Evolutionary conservation across 805 yeast genomes (phyloP), one percentile per base, ranked within the genome.

Genomic region (Debaryomyces maramus): DNA sequence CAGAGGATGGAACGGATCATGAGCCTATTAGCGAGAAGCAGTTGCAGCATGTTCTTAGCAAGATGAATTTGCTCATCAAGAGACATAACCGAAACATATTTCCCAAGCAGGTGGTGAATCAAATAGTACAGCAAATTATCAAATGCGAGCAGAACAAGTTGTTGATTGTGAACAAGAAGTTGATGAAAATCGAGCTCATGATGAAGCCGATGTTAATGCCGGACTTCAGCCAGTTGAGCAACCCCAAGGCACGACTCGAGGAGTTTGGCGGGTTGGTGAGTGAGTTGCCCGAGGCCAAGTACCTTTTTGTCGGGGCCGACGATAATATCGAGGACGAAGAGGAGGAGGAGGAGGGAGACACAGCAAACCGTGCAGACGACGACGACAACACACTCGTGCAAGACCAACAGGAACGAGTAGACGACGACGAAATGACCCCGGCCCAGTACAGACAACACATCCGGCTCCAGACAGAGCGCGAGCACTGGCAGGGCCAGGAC

Each of bases 91-190:
- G 57, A 16, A 51, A 46, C 35, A 38, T 50, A 29, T 66, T 60
- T 51, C 44, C 51, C 19, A 41, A 52, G 22, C 69, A 67, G 41
- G 56, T 62, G n/a, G 51, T 58, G 4, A 57, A 59, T 40, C 72
- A 65, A 38, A 59, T 69, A 1, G 60, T 59, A 15, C 69, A 60
- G 43, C 73, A 69, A 43, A 49, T 68, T 11, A 27, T 60, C 7
- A 62, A 64, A 46, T 44, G 55, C 32, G 73, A 69, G 40, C 50
- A 52, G 24, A 52, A 56, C 19, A 59, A 63, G 36, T 24, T 67
- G 10, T 38, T 46, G 14, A 34, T 47, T 16, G 64, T 65, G n/a
- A 56, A 53, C 41, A 61, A 56, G n/a, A 51, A 52, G 30, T 41
- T 69, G 20, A 36, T 30, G 15, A 52, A 52, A 17, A 42, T 61